These are phyloP conservation scores for Eucalyptus cloeziana DNA, from an alignment of 345 rosid genomes.

Conservation along the genomic window DNA sequence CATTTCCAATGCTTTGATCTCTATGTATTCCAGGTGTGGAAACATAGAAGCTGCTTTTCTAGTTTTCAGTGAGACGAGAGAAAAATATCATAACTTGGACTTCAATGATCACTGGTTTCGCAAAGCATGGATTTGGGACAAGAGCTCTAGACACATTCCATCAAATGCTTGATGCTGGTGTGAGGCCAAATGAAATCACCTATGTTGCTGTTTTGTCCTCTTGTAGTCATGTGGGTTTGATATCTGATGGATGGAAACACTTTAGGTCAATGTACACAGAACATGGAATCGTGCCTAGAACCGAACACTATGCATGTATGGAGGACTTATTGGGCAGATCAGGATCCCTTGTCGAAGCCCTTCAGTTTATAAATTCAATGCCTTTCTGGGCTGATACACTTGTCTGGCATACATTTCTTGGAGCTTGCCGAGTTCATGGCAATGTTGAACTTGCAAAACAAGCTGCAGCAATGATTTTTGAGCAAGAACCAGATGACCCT, in stretches of 20 bases:
- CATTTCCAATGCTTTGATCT: constrained; percentile 50
- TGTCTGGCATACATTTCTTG: constrained; percentile 63
- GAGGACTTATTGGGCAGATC: background rate
- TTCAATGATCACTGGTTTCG: constrained; percentile 62
- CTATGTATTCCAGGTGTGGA: constrained; percentile 69
- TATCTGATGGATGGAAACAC: constrained; percentile 54
- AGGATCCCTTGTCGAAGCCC: background rate
- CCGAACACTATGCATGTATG: constrained; percentile 42
- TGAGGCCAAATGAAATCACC: constrained; percentile 49
- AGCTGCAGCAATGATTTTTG: background rate
- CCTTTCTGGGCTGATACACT: constrained; percentile 18
- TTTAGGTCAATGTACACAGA: constrained; percentile 47
- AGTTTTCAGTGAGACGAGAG: constrained; percentile 36
- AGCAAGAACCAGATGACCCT: background rate
- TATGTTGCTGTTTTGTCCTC: constrained; percentile 61
- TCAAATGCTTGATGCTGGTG: constrained; percentile 30
- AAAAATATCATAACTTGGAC: constrained; percentile 66
- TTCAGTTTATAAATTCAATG: background rate
- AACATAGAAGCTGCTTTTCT: constrained; percentile 42
- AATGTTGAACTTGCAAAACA: constrained; percentile 26
- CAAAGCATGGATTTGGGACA: constrained; percentile 59
- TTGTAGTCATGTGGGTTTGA: constrained; percentile 61
- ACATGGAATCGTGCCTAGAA: constrained; percentile 42
- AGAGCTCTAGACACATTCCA: constrained; percentile 46
- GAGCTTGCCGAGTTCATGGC: constrained; percentile 52